These are phyloP conservation scores for Fusarium sublunatum DNA, from an alignment of 2,329 filamentous ascomycete genomes.

Conservation along the genomic window DNA sequence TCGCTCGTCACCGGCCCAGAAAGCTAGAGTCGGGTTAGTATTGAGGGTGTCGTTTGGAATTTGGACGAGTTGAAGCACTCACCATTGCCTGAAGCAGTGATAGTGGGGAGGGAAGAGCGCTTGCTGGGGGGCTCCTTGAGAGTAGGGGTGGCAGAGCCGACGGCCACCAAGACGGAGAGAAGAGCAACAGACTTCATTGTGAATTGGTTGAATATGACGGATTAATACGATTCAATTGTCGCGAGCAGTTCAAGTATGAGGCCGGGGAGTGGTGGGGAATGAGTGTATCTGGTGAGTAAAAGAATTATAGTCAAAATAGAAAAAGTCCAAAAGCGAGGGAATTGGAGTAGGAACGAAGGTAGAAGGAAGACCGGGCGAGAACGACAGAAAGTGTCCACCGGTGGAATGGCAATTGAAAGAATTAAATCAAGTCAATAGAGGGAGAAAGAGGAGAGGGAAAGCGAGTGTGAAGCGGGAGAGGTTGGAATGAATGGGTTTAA, in stretches of 20 bases:
- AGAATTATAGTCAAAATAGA: slow-evolving; percentile 40
- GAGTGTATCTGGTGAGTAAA: slow-evolving; percentile 37
- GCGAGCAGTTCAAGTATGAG: slow-evolving; percentile 19
- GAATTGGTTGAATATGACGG: slow-evolving; percentile 27
- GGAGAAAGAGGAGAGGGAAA: slow-evolving; percentile 37
- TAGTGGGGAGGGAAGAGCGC: slow-evolving; percentile 61
- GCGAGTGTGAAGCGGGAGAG: slow-evolving; percentile 28
- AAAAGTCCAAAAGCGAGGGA: slow-evolving; percentile 53
- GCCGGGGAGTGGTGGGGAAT: slow-evolving; percentile 23
- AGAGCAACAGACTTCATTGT: slow-evolving; percentile 63
- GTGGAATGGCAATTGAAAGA: slow-evolving; percentile 37
- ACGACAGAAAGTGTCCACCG: slow-evolving; percentile 19
- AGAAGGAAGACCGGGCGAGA: slow-evolving; percentile 31
- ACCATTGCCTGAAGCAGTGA: slow-evolving; percentile 69
- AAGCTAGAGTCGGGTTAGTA: slow-evolving; percentile 55
- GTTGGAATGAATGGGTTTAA: slow-evolving; percentile 44
- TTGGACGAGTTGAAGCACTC: slow-evolving; percentile 33
- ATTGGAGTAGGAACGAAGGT: slow-evolving; percentile 48
- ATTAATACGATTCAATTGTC: slow-evolving; percentile 27
- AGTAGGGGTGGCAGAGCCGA: slow-evolving; percentile 63
- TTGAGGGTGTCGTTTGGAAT: not conserved
- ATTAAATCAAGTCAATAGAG: slow-evolving; percentile 22
- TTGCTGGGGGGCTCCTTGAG: slow-evolving; percentile 62
- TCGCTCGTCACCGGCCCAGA: slow-evolving; percentile 63
- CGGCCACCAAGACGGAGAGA: slow-evolving; percentile 61